Base-by-base conservation (phyloP, 495 filamentous ascomycete species). In the Hyaloscypha bicolor region DNA sequence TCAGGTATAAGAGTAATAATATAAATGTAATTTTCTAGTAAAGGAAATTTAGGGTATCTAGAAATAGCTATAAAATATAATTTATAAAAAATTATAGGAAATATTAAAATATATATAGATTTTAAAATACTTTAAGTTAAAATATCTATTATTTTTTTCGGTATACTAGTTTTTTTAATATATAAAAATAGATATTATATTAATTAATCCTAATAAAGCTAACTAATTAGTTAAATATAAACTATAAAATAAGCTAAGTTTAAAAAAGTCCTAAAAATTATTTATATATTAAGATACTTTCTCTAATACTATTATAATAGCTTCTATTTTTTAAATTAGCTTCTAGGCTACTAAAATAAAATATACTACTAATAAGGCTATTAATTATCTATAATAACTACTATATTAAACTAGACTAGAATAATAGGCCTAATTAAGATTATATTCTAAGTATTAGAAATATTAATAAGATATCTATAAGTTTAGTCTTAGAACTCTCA, bases 251-350 rank as follows among this genome's bases (percentile, higher is more conserved):
- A 63, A 63, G n/a, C 35, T 63, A 25, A 63, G n/a, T 63, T 63
- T 48, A 22, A 63, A 12, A 63, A 63, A 53, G 37, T 53, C 37
- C 60, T 5, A 51, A 30, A 48, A 51, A 53, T 9, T 63, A 9
- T 29, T 21, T 35, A 60, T 35, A 63, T 35, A 63, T 11, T 25
- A 63, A 53, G 31, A 63, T 63, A 37, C 60, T 63, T 63, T 63
- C 60, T 52, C 42, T 35, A 30, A 37, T 39, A 63, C 25, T 25
- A 53, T 63, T 25, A 25, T 35, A 63, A 63, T 35, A 63, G 60
- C 39, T 25, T 2, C 22, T 63, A 52, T 37, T 63, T 12, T 63
- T 37, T 63, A 63, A 31, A 63, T 52, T 25, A 32, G 25, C 35
- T 25, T 63, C 60, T 31, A 60, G 42, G 29, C 58, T 60, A 35